These are phyloP conservation scores for Eucalyptus erythrocorys DNA, from an alignment of 345 rosid genomes.

Conservation along the genomic window DNA sequence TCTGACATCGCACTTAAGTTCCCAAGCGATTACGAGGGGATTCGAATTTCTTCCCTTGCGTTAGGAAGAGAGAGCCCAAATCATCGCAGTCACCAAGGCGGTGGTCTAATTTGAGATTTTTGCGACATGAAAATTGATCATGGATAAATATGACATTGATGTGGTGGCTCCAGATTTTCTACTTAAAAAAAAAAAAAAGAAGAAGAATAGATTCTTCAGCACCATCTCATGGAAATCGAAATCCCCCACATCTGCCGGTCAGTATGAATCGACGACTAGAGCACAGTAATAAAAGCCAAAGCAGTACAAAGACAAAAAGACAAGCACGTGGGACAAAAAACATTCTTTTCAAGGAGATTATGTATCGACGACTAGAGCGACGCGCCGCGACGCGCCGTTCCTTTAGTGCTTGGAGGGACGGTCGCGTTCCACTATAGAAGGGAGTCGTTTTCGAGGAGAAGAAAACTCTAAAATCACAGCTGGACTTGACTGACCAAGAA, in stretches of 20 bases:
- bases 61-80: no score
- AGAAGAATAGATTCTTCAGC: not conserved
- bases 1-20: no score
- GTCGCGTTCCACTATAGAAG: not conserved
- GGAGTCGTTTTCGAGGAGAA: not conserved
- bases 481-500: not conserved
- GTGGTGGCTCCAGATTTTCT: not conserved
- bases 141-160: accelerated
- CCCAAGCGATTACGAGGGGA: no score
- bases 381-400: not conserved
- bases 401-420: not conserved
- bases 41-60: no score
- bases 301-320: accelerated
- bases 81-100: no score
- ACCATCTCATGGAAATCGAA: not conserved
- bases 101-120: no score
- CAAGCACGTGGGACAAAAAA: not conserved
- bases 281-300: not conserved
- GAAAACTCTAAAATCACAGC: not conserved
- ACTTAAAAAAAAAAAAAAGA: no score
- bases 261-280: no score
- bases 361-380: not conserved
- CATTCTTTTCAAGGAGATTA: not conserved
- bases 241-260: not conserved
- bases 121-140: no score